These are phyloP conservation scores for Carex cristatella DNA, from an alignment of 176 grass and related monocot species.

Conservation along the genomic window DNA sequence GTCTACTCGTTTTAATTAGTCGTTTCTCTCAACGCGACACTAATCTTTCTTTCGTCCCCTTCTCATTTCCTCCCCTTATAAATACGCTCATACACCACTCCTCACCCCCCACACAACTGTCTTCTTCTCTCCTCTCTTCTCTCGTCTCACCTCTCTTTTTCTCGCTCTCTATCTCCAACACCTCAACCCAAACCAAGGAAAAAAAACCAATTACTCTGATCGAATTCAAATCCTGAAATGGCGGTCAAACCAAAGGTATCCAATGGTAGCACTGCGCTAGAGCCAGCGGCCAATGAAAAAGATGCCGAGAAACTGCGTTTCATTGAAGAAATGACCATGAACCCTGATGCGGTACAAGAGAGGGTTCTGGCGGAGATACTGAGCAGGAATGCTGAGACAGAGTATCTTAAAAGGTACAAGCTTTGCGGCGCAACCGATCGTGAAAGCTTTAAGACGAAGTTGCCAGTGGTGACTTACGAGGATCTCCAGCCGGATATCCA, in stretches of 20 bases:
- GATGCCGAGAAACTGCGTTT: slow-evolving; percentile 80
- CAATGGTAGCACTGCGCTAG: slow-evolving; percentile 21
- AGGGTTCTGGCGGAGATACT: slow-evolving; percentile 80
- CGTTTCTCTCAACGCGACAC: background rate
- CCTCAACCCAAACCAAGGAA: background rate
- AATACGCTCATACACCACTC: slow-evolving; percentile 24
- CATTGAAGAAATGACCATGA: slow-evolving; percentile 78
- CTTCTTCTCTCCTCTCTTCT: slow-evolving; percentile 10
- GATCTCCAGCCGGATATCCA: slow-evolving; percentile 91
- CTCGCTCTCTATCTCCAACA: background rate
- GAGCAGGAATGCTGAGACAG: slow-evolving; percentile 54
- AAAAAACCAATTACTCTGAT: background rate
- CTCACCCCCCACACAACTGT: slow-evolving; percentile 35
- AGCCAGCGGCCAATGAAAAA: slow-evolving; percentile 40
- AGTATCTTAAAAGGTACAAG: slow-evolving; percentile 66
- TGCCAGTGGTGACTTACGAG: slow-evolving; percentile 83
- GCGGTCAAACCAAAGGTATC: slow-evolving; percentile 51
- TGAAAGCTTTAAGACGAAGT: slow-evolving; percentile 56
- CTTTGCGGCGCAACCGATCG: slow-evolving; percentile 55
- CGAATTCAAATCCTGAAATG: slow-evolving; percentile 35
- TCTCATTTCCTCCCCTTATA: slow-evolving; percentile 30
- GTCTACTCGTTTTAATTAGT: background rate
- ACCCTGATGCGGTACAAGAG: slow-evolving; percentile 66
- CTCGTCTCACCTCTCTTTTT: background rate
- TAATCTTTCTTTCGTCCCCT: background rate